phyloP scores from a whole-genome alignment of 345 rosid genomes.

The Murraya koenigii region DNA sequence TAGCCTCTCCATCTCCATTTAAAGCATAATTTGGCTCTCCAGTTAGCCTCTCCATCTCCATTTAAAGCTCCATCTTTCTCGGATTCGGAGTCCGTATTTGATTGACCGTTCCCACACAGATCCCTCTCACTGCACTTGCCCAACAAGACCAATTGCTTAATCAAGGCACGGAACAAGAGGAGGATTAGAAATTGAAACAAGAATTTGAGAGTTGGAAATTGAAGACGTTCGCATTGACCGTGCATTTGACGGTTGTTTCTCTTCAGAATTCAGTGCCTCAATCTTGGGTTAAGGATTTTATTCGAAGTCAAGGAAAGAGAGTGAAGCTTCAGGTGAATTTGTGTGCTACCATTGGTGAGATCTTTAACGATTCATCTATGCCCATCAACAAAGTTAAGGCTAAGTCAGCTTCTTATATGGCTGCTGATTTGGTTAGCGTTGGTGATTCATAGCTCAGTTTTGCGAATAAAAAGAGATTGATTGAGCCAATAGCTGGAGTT shows the following conservation, averaged over 20 bases:
- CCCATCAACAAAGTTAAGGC: conserved; percentile 32
- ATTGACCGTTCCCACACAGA: conserved; percentile 29
- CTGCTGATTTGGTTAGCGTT: conserved; percentile 68
- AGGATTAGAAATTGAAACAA: conserved; percentile 46
- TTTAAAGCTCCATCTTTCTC: no score
- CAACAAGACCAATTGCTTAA: conserved; percentile 1
- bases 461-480: conserved; percentile 53
- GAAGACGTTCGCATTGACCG: conserved; percentile 65
- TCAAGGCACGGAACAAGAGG: conserved; percentile 4
- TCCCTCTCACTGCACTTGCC: not conserved
- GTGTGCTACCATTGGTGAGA: conserved; percentile 54
- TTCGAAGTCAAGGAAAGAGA: conserved; percentile 74
- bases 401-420: conserved; percentile 41
- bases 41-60: no score
- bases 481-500: conserved; percentile 61
- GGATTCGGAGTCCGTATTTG: conserved; percentile 41
- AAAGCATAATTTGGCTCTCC: no score
- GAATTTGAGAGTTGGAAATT: conserved; percentile 72
- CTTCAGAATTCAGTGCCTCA: conserved; percentile 88
- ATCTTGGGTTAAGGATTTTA: conserved; percentile 87
- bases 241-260: conserved; percentile 63
- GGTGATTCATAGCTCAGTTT: conserved; percentile 84
- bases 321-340: conserved; percentile 45
- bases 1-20: no score
- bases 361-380: conserved; percentile 49